Percentiles rank a stretch among this genome's conserved stretches.
Evolutionary conservation across 2,329 filamentous ascomycete genomes (phyloP).

Genomic region (Trematosphaeria pertusa): DNA sequence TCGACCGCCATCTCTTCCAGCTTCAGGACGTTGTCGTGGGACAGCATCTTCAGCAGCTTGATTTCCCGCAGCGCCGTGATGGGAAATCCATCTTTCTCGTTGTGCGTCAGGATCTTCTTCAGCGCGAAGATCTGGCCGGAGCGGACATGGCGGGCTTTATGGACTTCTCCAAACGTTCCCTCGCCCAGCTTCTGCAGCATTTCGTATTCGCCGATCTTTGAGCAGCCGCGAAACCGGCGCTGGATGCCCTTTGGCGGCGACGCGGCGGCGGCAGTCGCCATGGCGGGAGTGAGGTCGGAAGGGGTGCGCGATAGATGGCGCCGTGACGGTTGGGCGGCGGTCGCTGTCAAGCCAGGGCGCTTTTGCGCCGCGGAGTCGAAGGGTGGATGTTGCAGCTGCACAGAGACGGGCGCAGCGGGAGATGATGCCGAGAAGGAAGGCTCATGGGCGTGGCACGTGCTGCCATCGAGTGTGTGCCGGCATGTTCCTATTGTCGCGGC

Average conservation of each 20-base stretch:
- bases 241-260: slow-evolving; percentile 59
- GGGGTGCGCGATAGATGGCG: slow-evolving; percentile 1
- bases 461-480: slow-evolving; percentile 28
- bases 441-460: slow-evolving; percentile 19
- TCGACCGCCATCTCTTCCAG: slow-evolving; percentile 98
- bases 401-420: slow-evolving; percentile 15
- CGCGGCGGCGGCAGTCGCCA: slow-evolving; percentile 27
- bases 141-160: slow-evolving; percentile 81
- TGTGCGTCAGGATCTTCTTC: slow-evolving; percentile 99
- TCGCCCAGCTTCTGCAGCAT: slow-evolving; percentile 86
- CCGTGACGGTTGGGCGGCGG: slow-evolving; percentile 1
- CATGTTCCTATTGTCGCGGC: slow-evolving; percentile 22
- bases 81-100: slow-evolving; percentile 99
- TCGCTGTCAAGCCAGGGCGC: slow-evolving; percentile 14
- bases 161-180: slow-evolving; percentile 95
- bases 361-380: slow-evolving; percentile 17
- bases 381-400: slow-evolving; percentile 15
- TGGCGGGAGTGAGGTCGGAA: slow-evolving; percentile 14
- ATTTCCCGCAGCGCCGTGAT: slow-evolving; percentile 97
- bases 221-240: slow-evolving; percentile 80
- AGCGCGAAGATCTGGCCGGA: slow-evolving; percentile 80
- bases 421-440: slow-evolving; percentile 6
- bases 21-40: slow-evolving; percentile 83
- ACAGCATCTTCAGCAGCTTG: slow-evolving; percentile 95
- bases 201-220: slow-evolving; percentile 80